Evolutionary conservation across 768 basidiomycete genomes (phyloP), one percentile per base, ranked within the genome.

Genomic region (Gautieria morchelliformis): DNA sequence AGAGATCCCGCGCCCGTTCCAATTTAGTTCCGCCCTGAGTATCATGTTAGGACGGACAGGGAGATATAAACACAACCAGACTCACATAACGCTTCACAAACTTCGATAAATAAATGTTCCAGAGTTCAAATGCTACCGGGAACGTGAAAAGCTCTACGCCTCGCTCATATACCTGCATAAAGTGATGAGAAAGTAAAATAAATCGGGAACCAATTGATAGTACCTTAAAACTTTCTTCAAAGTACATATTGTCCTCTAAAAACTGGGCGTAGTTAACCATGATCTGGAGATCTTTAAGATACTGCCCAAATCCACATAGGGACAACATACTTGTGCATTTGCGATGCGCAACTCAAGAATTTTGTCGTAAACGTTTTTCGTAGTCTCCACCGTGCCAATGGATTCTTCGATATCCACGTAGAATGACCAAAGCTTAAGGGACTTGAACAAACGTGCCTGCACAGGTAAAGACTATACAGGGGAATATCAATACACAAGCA

Each of bases 61-160:
- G 27, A 27, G 27, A 27, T 27, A 5, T 27, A 27, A 27, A 27
- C 27, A 27, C 27, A 14, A 37, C 10, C 33, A 0, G 6, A 78
- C 88, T 67, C 64, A 94, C 92, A 71, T 94, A 97, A 72, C 96
- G 89, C 71, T 92, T 93, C 59, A 94, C 81, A 68, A 99, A 99
- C 71, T 98, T 98, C 45, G 91, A 86, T 19, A 99, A 73, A 70
- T 98, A 99, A 53, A 96, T 96, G 69, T 99, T 98, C 95, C 96
- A 98, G 61, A 99, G 85, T 71, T 99, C 96, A 69, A 97, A 98
- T 4, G 93, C 94, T 60, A 98, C 84, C 0, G 96, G 96, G 78
- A 91, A 98, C 9, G 94, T 95, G 75, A 98, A 98, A 32, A 98
- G 74, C 62, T 98, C 95, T 10, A 95, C 92, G 48, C 96, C 96